These are phyloP conservation scores for Artemisia tridentata DNA, from an alignment of 129 eudicot species.

Conservation along the genomic window DNA sequence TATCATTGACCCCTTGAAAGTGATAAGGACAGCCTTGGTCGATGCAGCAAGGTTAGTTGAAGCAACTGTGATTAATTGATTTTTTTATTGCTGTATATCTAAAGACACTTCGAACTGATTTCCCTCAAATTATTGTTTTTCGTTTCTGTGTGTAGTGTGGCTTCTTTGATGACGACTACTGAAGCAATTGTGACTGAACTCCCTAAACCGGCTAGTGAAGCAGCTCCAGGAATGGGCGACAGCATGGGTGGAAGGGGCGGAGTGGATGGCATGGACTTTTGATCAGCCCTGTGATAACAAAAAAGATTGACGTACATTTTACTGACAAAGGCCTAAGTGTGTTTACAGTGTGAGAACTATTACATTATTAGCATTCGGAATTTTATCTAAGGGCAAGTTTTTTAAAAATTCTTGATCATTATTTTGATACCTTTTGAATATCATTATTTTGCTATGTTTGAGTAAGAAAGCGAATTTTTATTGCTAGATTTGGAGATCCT, in stretches of 20 bases:
- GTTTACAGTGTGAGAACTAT: conserved; percentile 6
- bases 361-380: conserved; percentile 9
- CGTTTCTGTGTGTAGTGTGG: conserved; percentile 46
- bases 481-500: too few relatives aligned
- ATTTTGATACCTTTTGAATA: conserved; percentile 13
- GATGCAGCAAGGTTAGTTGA: conserved; percentile 81
- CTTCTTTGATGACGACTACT: conserved; percentile 84
- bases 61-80: too few relatives aligned
- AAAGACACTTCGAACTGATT: not conserved
- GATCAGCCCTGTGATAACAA: not conserved
- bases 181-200: too few relatives aligned
- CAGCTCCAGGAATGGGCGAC: conserved; percentile 74
- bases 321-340: conserved; percentile 32
- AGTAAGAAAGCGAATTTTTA: not conserved
- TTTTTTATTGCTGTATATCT: not conserved
- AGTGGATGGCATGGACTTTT: conserved; percentile 63
- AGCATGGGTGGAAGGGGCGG: not conserved
- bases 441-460: conserved; percentile 22
- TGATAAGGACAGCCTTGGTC: too few relatives aligned
- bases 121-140: not conserved
- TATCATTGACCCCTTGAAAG: too few relatives aligned
- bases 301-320: conserved; percentile 17
- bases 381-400: not conserved
- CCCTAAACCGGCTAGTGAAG: too few relatives aligned
- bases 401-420: conserved; percentile 20